Evolutionary conservation across 495 filamentous ascomycete species (phyloP), one percentile per base, ranked within the genome.

Genomic region (Margaritispora aquatica): DNA sequence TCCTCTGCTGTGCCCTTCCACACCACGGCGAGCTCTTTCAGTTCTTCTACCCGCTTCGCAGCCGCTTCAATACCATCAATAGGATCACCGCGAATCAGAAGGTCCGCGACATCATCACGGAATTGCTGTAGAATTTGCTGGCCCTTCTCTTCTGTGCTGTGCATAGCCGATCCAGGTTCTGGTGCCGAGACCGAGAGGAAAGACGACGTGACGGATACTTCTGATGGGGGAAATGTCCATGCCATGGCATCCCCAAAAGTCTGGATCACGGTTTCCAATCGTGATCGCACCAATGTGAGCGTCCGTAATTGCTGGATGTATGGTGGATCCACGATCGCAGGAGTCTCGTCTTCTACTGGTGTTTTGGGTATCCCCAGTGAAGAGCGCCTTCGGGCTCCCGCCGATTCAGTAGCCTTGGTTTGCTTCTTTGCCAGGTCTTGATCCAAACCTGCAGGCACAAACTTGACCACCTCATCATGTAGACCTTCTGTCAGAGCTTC

Each of bases 1-100:
- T 96, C 94, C 77, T 97, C 94, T 0, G 88, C 87, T 19, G 95
- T 96, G 0, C 91, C 91, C 66, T 89, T 92, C 89, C 95, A 97
- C n/a, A 97, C 84, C 13, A 71, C 70, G 15, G 81, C 80, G 62
- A 96, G 74, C 48, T 82, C 78, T 59, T 88, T 84, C 24, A 98
- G 73, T 65, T 86, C 81, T 63, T 87, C 83, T 19, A 97, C 83
- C 13, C 89, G 79, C 19, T 75, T 75, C 19, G 79, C 80, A 1
- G 93, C 94, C 23, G 84, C 83, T 55, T 90, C 84, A 20, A 89
- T 73, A 31, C 75, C 83, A 63, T 75, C 71, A n/a, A 78, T 70
- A 5, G 79, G 75, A 54, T 78, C 73, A 1, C 76, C 69, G 21
- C 77, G 77, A 11, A 82, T 75, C 24, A 97, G 71, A 3, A 96